Evolutionary conservation across 1,139 yeast species (phyloP).

Genomic region (Suhomyces maxii): DNA sequence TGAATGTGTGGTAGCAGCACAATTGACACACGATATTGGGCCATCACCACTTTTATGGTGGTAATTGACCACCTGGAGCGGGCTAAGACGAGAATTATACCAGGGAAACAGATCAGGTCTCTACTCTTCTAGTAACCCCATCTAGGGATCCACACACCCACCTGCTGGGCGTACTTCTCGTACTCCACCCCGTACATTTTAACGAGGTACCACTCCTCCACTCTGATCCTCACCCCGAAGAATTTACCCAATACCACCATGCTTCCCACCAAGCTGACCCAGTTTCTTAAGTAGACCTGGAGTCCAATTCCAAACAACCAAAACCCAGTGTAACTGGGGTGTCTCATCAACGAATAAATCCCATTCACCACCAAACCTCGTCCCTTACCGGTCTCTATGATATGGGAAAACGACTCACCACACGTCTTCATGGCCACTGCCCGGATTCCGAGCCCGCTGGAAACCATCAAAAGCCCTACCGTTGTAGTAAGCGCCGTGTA

Average conservation of each 20-base stretch:
- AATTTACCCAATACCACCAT: conserved; percentile 26
- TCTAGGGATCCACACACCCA: conserved; percentile 32
- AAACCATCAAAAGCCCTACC: conserved; percentile 18
- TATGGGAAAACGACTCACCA: conserved; percentile 40
- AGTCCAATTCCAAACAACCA: conserved; percentile 37
- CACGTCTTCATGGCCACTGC: conserved; percentile 35
- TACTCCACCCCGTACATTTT: conserved; percentile 33
- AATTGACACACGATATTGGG: too few relatives aligned
- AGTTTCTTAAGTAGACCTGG: conserved; percentile 31
- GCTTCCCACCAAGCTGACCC: conserved; percentile 20
- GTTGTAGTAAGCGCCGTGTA: not conserved
- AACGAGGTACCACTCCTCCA: conserved; percentile 38
- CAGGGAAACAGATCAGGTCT: too few relatives aligned
- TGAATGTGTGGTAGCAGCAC: too few relatives aligned
- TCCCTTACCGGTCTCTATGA: conserved; percentile 15
- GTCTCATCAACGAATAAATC: conserved; percentile 31
- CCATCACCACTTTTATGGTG: too few relatives aligned
- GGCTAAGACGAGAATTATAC: too few relatives aligned
- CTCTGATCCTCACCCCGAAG: conserved; percentile 33
- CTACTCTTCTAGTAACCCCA: not conserved
- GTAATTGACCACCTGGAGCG: too few relatives aligned
- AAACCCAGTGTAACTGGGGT: conserved; percentile 48
- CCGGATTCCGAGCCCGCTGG: conserved; percentile 28
- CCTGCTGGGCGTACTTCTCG: conserved; percentile 23
- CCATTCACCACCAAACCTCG: conserved; percentile 32